Evolutionary conservation across 176 grass and related monocot genomes (phyloP).

Genomic region (Elaeis guineensis): DNA sequence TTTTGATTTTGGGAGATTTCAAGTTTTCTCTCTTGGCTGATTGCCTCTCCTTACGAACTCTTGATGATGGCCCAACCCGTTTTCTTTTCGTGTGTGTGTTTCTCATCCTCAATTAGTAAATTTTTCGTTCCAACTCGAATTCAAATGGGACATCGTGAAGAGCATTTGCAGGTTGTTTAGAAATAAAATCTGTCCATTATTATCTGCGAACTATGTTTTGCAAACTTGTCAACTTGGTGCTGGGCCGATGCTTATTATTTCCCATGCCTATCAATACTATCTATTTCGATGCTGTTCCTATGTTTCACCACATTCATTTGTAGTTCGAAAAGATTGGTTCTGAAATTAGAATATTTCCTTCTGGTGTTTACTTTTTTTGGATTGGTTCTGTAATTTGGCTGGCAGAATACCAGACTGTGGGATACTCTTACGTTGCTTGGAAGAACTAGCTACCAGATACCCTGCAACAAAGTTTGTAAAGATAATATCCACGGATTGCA

Average conservation of each 20-base stretch:
- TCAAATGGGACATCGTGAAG: too few species aligned
- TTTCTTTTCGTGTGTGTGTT: not conserved
- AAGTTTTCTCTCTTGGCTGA: too few species aligned
- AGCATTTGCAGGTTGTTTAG: too few species aligned
- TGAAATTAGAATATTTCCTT: not conserved
- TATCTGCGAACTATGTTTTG: not conserved
- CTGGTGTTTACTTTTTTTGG: not conserved
- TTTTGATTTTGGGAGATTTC: too few species aligned
- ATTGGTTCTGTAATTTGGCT: constrained; percentile 13
- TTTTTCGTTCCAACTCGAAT: too few species aligned
- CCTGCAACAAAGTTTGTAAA: constrained; percentile 92
- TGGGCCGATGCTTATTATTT: not conserved
- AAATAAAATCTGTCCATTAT: not conserved
- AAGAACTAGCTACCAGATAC: constrained; percentile 74
- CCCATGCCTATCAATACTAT: not conserved
- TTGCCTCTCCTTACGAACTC: too few species aligned
- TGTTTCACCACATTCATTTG: too few species aligned
- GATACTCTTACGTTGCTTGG: constrained; percentile 70
- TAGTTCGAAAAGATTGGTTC: too few species aligned
- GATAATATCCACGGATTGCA: constrained; percentile 91
- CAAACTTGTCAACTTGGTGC: too few species aligned
- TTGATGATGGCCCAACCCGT: too few species aligned
- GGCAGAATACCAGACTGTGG: constrained; percentile 79
- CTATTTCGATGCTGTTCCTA: too few species aligned
- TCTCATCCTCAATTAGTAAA: too few species aligned